Evolutionary conservation across 2,329 filamentous ascomycete species (phyloP), one percentile per base, ranked within the genome.

Genomic region (Epichloe hybrida): DNA sequence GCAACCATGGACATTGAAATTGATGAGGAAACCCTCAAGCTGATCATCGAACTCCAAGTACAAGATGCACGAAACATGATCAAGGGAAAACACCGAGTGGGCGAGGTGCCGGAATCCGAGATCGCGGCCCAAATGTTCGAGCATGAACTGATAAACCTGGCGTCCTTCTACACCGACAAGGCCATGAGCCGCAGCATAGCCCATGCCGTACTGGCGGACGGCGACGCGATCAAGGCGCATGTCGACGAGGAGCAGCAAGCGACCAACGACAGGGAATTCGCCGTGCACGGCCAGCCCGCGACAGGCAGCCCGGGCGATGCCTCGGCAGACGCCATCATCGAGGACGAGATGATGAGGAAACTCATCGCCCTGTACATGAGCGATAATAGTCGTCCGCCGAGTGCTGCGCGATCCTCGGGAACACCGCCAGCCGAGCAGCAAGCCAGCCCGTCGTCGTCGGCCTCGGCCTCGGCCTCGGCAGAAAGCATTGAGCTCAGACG

Each of bases 41-140:
- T 60, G 31, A 48, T 56, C 23, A 39, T 60, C 20, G 46, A 57
- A 40, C 54, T 58, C 11, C 55, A 60, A 36, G 48, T 55, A n/a
- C 50, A 56, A 23, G 57, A 58, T 38, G 48, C 51, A 2, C 43
- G 50, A 8, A 39, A 23, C 27, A 41, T 57, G 21, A 17, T 17
- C 36, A 55, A 54, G 38, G 56, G 55, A 4, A 57, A 57, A 5
- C n/a, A 51, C 11, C 48, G n/a, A 52, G 5, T 5, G 7, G 34
- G 21, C 17, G 37, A 51, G 20, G 12, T 8, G 4, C 45, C 44
- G 17, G 50, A 60, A 20, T 40, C 23, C 2, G 52, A 55, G 11
- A 5, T 57, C 2, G 53, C 57, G 5, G 36, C 50, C 3, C 37
- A 54, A 36, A 23, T 54, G 7, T 55, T 51, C 36, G 34, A 54